Evolutionary conservation across 2,329 filamentous ascomycete species (phyloP).

Genomic region (Magnaporthiopsis rhizophila): DNA sequence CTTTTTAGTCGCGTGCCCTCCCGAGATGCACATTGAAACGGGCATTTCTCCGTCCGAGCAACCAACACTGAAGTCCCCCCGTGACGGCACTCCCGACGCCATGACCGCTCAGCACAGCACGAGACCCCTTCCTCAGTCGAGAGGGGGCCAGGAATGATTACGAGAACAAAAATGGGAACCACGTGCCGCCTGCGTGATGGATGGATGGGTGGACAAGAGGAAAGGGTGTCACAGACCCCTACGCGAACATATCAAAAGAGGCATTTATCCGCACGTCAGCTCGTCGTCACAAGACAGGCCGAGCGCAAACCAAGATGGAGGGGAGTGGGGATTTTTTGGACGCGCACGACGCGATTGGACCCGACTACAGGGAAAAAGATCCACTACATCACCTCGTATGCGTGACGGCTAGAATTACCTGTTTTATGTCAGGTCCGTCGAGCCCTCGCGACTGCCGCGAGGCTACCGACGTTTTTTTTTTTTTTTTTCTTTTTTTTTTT

Average conservation of each 20-base stretch:
- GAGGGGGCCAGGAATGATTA: background rate
- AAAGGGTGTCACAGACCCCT: background rate
- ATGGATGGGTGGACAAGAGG: background rate
- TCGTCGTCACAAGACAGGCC: slow-evolving; percentile 14
- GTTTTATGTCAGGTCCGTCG: background rate
- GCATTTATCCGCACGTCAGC: slow-evolving; percentile 15
- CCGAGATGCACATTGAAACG: too few relatives aligned
- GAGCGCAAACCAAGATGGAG: background rate
- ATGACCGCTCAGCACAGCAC: background rate
- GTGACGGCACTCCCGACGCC: background rate
- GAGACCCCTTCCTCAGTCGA: background rate
- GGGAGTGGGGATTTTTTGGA: background rate
- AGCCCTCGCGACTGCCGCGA: too few relatives aligned
- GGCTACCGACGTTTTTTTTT: too few relatives aligned
- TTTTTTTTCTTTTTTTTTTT: too few relatives aligned
- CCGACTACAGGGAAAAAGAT: background rate
- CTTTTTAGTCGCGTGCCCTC: background rate
- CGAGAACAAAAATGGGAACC: background rate
- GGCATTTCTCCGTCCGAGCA: too few relatives aligned
- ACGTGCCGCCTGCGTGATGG: background rate
- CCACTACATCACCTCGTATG: background rate
- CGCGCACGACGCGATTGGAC: background rate
- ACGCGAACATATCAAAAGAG: background rate
- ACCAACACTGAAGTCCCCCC: background rate
- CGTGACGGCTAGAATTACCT: background rate